Evolutionary conservation across 2,329 filamentous ascomycete genomes (phyloP).

Genomic region (Curvularia hawaiiensis): DNA sequence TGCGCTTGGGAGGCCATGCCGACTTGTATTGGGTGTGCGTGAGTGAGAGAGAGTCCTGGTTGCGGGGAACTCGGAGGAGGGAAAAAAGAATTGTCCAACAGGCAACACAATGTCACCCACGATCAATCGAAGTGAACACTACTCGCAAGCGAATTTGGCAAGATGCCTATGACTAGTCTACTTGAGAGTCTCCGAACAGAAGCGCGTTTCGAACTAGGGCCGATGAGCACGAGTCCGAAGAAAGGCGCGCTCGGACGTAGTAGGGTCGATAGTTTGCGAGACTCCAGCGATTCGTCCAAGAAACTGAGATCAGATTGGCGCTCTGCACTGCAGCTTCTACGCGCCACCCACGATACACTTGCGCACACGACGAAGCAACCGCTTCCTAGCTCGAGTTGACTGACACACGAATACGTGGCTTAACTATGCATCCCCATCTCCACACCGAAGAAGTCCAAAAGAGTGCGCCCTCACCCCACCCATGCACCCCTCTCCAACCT

Average conservation of each 20-base stretch:
- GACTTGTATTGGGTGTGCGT: neutral
- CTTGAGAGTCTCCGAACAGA: neutral
- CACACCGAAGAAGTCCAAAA: slow-evolving; percentile 85
- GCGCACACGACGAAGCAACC: slow-evolving; percentile 2
- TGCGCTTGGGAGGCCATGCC: slow-evolving; percentile 59
- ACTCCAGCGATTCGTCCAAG: slow-evolving; percentile 25
- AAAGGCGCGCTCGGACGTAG: slow-evolving; percentile 29
- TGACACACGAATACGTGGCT: slow-evolving; percentile 33
- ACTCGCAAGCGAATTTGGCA: neutral
- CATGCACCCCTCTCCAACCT: neutral
- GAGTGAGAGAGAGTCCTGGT: neutral
- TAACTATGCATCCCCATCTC: slow-evolving; percentile 90
- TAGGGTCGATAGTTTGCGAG: slow-evolving; percentile 24
- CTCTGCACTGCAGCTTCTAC: slow-evolving; percentile 16
- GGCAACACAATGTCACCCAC: neutral
- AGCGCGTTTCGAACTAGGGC: neutral
- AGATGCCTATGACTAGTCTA: neutral
- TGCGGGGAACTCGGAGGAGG: slow-evolving; percentile 33
- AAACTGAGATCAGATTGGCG: slow-evolving; percentile 1
- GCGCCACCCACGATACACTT: neutral
- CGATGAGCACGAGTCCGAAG: slow-evolving; percentile 10
- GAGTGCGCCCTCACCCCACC: slow-evolving; percentile 60
- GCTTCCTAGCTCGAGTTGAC: neutral
- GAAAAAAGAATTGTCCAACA: slow-evolving; percentile 4
- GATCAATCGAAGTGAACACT: neutral